Evolutionary conservation across 2,329 filamentous ascomycete species (phyloP).

Genomic region (Penicillium frequentans): DNA sequence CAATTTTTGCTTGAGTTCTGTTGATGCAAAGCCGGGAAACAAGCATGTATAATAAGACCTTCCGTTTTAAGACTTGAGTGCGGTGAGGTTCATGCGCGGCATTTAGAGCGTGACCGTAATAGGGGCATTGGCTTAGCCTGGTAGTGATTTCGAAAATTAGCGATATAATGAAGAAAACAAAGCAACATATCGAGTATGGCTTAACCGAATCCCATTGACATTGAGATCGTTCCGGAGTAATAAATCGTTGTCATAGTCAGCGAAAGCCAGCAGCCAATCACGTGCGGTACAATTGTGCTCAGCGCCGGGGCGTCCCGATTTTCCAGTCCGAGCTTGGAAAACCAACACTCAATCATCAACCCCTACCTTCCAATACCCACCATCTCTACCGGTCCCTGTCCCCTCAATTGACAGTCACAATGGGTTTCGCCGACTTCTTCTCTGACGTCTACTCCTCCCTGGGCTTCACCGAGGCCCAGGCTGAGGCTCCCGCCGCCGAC

Average conservation of each 20-base stretch:
- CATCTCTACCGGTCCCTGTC: slow-evolving; percentile 22
- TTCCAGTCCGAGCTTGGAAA: slow-evolving; percentile 41
- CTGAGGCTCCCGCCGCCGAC: slow-evolving; percentile 58
- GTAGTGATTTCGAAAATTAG: not conserved
- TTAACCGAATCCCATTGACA: not conserved
- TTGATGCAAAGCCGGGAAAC: not conserved
- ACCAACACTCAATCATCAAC: slow-evolving; percentile 32
- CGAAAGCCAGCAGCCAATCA: slow-evolving; percentile 36
- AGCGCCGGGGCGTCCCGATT: slow-evolving; percentile 43
- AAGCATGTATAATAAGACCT: slow-evolving; percentile 18
- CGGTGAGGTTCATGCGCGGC: not conserved
- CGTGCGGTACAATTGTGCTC: slow-evolving; percentile 39
- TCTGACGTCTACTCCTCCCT: slow-evolving; percentile 65
- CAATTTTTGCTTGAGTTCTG: not conserved
- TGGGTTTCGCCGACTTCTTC: slow-evolving; percentile 67
- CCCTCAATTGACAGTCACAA: slow-evolving; percentile 44
- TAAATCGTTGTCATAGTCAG: not conserved
- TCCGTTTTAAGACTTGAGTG: slow-evolving; percentile 4
- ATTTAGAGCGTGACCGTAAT: slow-evolving; percentile 4
- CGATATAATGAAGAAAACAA: not conserved
- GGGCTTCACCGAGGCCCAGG: slow-evolving; percentile 60
- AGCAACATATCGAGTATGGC: not conserved
- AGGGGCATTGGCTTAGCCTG: not conserved
- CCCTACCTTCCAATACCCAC: slow-evolving; percentile 29
- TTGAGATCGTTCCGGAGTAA: not conserved